Evolutionary conservation across 768 basidiomycete species (phyloP), one percentile per base, ranked within the genome.

Genomic region (Rhizopogon salebrosus): DNA sequence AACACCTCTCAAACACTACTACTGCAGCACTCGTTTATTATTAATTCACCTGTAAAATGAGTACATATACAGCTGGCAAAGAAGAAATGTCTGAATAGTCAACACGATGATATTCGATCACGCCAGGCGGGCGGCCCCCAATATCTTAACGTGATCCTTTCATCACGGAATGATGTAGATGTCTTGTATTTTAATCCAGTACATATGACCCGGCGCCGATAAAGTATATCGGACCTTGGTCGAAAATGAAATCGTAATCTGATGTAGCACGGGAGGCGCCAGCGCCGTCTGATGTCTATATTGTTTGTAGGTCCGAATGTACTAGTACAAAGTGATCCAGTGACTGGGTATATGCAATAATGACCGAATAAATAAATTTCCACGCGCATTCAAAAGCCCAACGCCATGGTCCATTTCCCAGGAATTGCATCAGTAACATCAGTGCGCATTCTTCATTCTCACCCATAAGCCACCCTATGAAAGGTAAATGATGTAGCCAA

Each of bases 391-490:
- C 43, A 26, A 38, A 11, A 22, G 22, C 39, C 27, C 11, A 20
- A 6, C 13, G 3, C 11, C 22, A 20, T 29, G 9, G 20, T 43
- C 24, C 1, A 36, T 50, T 46, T 23, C 9, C 29, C 23, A 34
- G 48, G 9, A 34, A 27, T 29, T 13, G 34, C 35, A 27, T 63
- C 53, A 69, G 40, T 35, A n/a, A n/a, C n/a, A 39, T 8, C 41
- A n/a, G n/a, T 50, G 38, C 20, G 52, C 54, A 46, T 62, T 71
- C 16, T 68, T 66, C 50, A 81, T 73, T 43, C 73, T 72, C n/a
- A 83, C 72, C 83, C 83, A 83, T 48, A 83, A 59, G 7, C 82
- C 82, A 42, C 82, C 78, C 81, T 83, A 50, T 36, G n/a, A 20
- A 11, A 36, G 29, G 34, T 51, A 42, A 10, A 51, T 60, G 16